Percentiles rank a stretch among this genome's conserved stretches.
Conservation (phyloP, 768 basidiomycete species). For the Russula sp. region DNA sequence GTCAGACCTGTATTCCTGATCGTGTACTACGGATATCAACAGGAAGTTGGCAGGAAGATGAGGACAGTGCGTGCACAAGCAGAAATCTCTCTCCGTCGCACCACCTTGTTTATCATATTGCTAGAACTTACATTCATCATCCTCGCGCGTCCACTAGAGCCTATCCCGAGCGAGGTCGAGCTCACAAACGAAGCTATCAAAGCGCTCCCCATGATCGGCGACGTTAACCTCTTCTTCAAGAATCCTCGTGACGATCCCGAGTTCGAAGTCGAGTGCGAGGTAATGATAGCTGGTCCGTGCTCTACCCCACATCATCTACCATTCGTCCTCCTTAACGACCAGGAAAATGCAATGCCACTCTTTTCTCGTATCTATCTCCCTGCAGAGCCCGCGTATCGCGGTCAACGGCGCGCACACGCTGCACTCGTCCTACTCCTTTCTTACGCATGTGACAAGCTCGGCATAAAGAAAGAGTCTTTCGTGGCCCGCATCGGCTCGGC, state of each 20-base stretch:
- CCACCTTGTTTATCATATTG: background rate
- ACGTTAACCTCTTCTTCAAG: conserved; percentile 88
- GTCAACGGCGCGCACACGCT: conserved; percentile 62
- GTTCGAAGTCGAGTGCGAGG: conserved; percentile 79
- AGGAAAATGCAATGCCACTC: too few species aligned
- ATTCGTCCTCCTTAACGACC: background rate
- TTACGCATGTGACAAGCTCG: conserved; percentile 51
- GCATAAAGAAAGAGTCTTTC: conserved; percentile 49
- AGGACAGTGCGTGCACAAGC: conserved; percentile 57
- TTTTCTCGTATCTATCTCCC: background rate
- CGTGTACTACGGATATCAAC: background rate
- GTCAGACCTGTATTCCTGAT: background rate
- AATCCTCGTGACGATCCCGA: conserved; percentile 40
- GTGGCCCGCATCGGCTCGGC: conserved; percentile 67
- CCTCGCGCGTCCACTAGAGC: conserved; percentile 46
- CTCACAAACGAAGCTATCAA: conserved; percentile 36
- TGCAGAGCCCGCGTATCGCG: conserved; percentile 62
- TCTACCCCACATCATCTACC: background rate
- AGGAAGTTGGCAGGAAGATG: conserved; percentile 86
- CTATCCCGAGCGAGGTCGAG: background rate
- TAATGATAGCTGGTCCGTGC: conserved; percentile 83
- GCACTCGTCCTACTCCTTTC: conserved; percentile 64
- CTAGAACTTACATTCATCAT: conserved; percentile 88
- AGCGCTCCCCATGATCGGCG: conserved; percentile 73
- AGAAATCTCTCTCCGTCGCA: background rate